Evolutionary conservation across 768 basidiomycete genomes (phyloP).

Genomic region (Panaeolus cyanescens): DNA sequence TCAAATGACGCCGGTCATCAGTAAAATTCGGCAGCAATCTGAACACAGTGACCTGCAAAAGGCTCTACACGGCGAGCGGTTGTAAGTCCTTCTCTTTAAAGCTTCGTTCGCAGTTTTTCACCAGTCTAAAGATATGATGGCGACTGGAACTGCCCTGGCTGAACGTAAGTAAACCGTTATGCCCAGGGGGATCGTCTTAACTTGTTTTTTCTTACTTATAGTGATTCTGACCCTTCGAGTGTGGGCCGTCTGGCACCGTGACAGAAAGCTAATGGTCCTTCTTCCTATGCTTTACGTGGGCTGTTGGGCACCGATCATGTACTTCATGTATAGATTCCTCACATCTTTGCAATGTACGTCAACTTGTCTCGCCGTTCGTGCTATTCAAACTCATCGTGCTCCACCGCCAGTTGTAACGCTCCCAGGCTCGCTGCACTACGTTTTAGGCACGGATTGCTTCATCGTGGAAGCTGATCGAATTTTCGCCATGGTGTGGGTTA

Average conservation of each 20-base stretch:
- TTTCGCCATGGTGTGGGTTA: neutral
- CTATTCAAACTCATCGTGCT: neutral
- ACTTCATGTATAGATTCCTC: conserved; percentile 1
- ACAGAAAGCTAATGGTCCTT: neutral
- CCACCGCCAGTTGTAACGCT: neutral
- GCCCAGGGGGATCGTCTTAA: neutral
- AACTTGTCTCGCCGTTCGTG: neutral
- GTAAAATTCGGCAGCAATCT: neutral
- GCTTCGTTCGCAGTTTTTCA: no score
- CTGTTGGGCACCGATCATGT: neutral
- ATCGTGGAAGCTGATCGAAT: neutral
- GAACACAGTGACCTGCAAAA: neutral
- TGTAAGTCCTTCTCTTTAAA: neutral
- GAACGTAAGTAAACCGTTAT: neutral
- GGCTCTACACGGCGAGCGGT: neutral
- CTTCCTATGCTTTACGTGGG: neutral
- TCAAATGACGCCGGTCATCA: neutral
- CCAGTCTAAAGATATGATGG: neutral
- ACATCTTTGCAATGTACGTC: neutral
- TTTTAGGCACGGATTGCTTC: neutral
- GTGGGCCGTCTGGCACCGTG: conserved; percentile 1
- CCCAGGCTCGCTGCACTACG: neutral
- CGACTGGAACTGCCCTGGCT: neutral
- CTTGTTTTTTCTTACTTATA: neutral
- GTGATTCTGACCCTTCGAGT: neutral